Conservation (phyloP, 164 flowering plant genomes). For the Vitis amurensis region DNA sequence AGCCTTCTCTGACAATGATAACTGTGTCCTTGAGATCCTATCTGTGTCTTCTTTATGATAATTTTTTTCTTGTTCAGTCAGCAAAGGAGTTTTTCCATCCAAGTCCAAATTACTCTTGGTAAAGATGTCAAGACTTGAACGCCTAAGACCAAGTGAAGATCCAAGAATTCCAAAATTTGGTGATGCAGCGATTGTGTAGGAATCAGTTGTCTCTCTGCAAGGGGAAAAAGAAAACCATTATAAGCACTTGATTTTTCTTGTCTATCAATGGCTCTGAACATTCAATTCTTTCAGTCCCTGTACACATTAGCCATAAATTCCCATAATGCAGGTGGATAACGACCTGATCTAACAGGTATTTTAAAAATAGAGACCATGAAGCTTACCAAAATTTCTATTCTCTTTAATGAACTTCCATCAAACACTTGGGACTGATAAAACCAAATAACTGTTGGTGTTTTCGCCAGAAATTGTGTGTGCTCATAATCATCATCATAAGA, state of each 20-base stretch:
- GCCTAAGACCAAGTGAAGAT: slow-evolving; percentile 28
- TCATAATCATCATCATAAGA: no score
- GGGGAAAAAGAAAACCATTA: not conserved
- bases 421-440: no score
- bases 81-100: slow-evolving; percentile 49
- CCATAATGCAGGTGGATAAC: no score
- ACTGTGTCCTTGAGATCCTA: slow-evolving; percentile 29
- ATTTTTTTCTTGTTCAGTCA: slow-evolving; percentile 34
- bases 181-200: slow-evolving; percentile 72
- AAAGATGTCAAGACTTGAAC: slow-evolving; percentile 32
- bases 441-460: no score
- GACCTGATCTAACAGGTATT: no score
- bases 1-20: slow-evolving; percentile 33
- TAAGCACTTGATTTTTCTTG: not conserved
- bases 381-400: no score
- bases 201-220: slow-evolving; percentile 76
- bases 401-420: no score
- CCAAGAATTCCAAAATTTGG: slow-evolving; percentile 55
- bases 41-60: slow-evolving; percentile 36
- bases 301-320: no score
- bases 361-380: no score
- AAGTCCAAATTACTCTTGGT: slow-evolving; percentile 34
- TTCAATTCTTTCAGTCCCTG: no score
- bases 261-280: no score
- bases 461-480: no score